These are phyloP conservation scores for Mycocentrospora acerina DNA, from an alignment of 2,329 filamentous ascomycete species.

Conservation along the genomic window DNA sequence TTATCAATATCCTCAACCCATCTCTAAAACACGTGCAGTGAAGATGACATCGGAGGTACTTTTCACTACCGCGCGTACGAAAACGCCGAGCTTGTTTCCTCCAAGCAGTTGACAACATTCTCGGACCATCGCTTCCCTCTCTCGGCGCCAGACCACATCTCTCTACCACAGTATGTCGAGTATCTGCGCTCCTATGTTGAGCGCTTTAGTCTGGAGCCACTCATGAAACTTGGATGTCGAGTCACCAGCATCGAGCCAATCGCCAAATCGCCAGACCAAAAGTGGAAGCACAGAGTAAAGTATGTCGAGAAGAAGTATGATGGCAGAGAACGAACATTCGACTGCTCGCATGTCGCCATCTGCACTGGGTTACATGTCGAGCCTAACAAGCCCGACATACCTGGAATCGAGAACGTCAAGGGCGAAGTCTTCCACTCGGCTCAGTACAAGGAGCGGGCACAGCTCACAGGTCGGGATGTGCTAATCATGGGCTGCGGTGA, in stretches of 20 bases:
- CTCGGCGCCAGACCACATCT: slow-evolving; percentile 42
- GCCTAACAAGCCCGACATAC: slow-evolving; percentile 30
- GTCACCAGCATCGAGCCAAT: slow-evolving; percentile 26
- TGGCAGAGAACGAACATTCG: slow-evolving; percentile 19
- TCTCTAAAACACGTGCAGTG: slow-evolving; percentile 19
- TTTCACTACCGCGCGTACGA: slow-evolving; percentile 53
- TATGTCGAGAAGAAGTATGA: slow-evolving; percentile 19
- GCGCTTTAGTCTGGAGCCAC: slow-evolving; percentile 22
- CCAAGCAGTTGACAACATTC: slow-evolving; percentile 54
- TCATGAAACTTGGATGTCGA: slow-evolving; percentile 28
- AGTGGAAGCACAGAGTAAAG: slow-evolving; percentile 32
- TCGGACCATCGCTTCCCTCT: slow-evolving; percentile 51
- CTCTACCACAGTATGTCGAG: slow-evolving; percentile 34
- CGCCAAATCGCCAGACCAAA: slow-evolving; percentile 13
- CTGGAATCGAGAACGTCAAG: slow-evolving; percentile 30
- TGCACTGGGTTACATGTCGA: slow-evolving; percentile 36
- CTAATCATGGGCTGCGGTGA: slow-evolving; percentile 37
- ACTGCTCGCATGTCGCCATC: slow-evolving; percentile 34
- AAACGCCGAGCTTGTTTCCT: slow-evolving; percentile 54
- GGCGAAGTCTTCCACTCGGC: slow-evolving; percentile 33
- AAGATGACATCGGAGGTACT: slow-evolving; percentile 49
- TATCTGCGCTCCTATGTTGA: slow-evolving; percentile 33
- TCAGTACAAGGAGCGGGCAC: slow-evolving; percentile 29
- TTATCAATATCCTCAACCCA: not conserved
- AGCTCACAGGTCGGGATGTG: slow-evolving; percentile 29